Base-by-base conservation (phyloP, 225 moss, liverwort and hornwort species). In the Antitrichia curtipendula region DNA sequence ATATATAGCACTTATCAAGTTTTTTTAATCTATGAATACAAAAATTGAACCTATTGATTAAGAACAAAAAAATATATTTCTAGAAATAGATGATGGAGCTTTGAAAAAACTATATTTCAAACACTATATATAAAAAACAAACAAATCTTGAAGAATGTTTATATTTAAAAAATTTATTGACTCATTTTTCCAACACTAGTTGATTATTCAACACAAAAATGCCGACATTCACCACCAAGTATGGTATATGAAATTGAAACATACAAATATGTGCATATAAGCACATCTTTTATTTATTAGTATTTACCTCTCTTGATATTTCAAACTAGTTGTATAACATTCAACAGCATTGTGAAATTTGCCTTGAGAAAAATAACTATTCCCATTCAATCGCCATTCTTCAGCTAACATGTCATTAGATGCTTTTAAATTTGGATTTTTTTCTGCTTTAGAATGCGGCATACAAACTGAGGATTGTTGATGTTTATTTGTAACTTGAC, bases 371-470 rank as follows among this genome's bases (percentile, higher is more conserved):
- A 82, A 92, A 70, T 79, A 90, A 69, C 6, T 74, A 88, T 93
- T 91, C 2, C 93, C 93, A 36, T 50, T 92, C 17, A 92, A 64
- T 9, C 82, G 72, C 93, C 93, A 93, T 78, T 93, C 86, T 41
- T 83, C 10, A 38, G 89, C 92, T 16, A 93, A 70, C 9, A 82
- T 68, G 10, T 74, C 50, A 60, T 81, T 2, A 8, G 57, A 81
- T 64, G 31, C 29, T 86, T 41, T 88, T 38, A 81, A 28, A 54
- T 69, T 21, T 43, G 53, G 31, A 27, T 82, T 89, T 41, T 20
- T 34, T 75, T 77, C 40, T 53, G 22, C 3, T 47, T 73, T 32
- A 5, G 43, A 31, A 54, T 62, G 25, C 6, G 41, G 2, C 1
- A 56, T 54, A 25, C 14, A 15, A 31, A 8, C 1, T 56, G 12